Base-by-base conservation (phyloP, 306 rosid species). In the Glycine tomentella region DNA sequence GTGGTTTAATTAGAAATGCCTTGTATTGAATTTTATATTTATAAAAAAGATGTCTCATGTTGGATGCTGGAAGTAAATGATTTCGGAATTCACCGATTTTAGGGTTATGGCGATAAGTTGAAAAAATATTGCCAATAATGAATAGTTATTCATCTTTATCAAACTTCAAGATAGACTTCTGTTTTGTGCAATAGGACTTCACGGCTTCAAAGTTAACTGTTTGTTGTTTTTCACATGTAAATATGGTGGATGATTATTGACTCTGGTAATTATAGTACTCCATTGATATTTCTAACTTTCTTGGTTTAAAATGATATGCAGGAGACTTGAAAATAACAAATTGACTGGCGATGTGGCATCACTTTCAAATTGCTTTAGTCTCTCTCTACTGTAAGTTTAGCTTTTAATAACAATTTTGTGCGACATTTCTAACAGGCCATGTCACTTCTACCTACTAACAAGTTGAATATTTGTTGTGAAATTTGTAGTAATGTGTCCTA, bases 271-370 rank as follows among this genome's bases (percentile, higher is more conserved):
- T 9, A 8, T 11, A 36, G 20, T 77, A 15, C 9, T 55, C 15
- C 15, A 15, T 56, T 70, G 40, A 20, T 12, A 42, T 67, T 48
- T 79, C 44, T 67, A 56, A 65, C 20, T 78, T 64, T 13, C 14
- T 57, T 64, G 53, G 57, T 74, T 45, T 44, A 51, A 70, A 74
- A 55, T 79, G n/a, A 81, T 83, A 72, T 73, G 13, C 81, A 96
- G 99, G 98, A 92, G 91, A 80, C 87, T 96, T 10, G 91, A 92
- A 65, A 87, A 90, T 88, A 96, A 96, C 88, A 89, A 92, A 59
- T 80, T 96, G 79, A 84, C 98, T 0, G 98, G 99, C 70, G 93
- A 92, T 55, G 87, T 96, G 66, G 72, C 68, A 17, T 87, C 94
- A 9, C 88, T 96, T 82, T 83, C 85, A 15, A 89, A 86, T 80